phyloP scores from a whole-genome alignment of 192 early-diverging fungal species.

The Pilaira anomala region DNA sequence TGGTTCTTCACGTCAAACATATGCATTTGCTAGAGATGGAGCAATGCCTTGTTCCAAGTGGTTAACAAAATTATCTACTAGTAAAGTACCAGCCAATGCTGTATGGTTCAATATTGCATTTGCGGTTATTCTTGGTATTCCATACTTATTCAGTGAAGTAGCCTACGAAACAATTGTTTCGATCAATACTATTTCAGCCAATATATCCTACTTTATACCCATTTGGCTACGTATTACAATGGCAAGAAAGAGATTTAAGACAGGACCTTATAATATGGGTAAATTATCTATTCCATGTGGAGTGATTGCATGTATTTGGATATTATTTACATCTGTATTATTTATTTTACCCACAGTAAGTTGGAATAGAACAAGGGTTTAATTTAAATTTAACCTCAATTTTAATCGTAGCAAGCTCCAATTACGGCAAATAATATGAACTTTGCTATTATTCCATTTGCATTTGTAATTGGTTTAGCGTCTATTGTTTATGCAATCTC shows the following conservation, averaged over 20 bases:
- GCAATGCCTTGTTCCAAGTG: slow-evolving; percentile 42
- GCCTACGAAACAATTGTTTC: slow-evolving; percentile 48
- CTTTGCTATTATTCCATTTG: slow-evolving; percentile 39
- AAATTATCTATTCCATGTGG: slow-evolving; percentile 9
- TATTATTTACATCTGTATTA: slow-evolving; percentile 6
- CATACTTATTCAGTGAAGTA: slow-evolving; percentile 37
- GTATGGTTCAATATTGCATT: slow-evolving; percentile 50
- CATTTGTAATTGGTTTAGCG: slow-evolving; percentile 41
- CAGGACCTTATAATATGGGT: slow-evolving; percentile 13
- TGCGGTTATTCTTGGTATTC: slow-evolving; percentile 41
- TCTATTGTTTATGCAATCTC: slow-evolving; percentile 36
- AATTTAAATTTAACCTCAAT: background rate
- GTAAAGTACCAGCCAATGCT: slow-evolving; percentile 39
- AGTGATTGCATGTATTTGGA: background rate
- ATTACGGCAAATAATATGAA: slow-evolving; percentile 42
- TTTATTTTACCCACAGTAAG: slow-evolving; percentile 10
- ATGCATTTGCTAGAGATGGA: slow-evolving; percentile 49
- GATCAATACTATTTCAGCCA: slow-evolving; percentile 44
- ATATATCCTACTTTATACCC: slow-evolving; percentile 45
- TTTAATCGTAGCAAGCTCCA: slow-evolving; percentile 14
- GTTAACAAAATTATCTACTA: slow-evolving; percentile 34
- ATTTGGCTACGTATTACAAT: slow-evolving; percentile 41
- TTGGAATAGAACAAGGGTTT: slow-evolving; percentile 29
- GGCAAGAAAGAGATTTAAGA: slow-evolving; percentile 39
- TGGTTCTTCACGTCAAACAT: slow-evolving; percentile 45